Percentiles rank a stretch among this genome's conserved stretches.
Conservation (phyloP, 2,329 filamentous ascomycete genomes). For the Phyllosticta citriasiana region DNA sequence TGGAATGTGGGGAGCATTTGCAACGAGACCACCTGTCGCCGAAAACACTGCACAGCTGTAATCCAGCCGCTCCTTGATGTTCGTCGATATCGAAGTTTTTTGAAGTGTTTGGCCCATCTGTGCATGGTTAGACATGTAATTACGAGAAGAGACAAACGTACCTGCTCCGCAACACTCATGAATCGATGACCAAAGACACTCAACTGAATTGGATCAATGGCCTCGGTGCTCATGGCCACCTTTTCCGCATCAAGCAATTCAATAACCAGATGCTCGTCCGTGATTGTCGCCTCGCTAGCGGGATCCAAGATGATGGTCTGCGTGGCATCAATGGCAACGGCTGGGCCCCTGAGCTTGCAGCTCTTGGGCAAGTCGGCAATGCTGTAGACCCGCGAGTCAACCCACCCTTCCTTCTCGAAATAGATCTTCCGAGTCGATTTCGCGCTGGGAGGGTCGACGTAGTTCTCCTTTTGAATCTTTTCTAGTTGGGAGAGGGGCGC, state of each 20-base stretch:
- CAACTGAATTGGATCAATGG: conserved; percentile 14
- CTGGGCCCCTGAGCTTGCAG: conserved; percentile 19
- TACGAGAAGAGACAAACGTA: not conserved
- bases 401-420: conserved; percentile 18
- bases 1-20: conserved; percentile 21
- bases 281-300: conserved; percentile 14
- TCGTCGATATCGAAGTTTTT: conserved; percentile 17
- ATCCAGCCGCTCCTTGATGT: conserved; percentile 22
- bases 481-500: conserved; percentile 25
- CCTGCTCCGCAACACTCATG: conserved; percentile 18
- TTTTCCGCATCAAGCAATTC: conserved; percentile 29
- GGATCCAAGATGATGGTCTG: conserved; percentile 36
- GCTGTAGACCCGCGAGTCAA: conserved; percentile 17
- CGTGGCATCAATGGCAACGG: conserved; percentile 30
- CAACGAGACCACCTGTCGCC: conserved; percentile 16
- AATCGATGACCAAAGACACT: conserved; percentile 17
- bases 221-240: conserved; percentile 4
- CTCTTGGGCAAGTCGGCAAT: conserved; percentile 17
- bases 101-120: conserved; percentile 18
- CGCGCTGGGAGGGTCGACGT: conserved; percentile 57
- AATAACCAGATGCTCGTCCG: conserved; percentile 31
- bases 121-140: not conserved
- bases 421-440: conserved; percentile 46
- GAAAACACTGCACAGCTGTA: conserved; percentile 19
- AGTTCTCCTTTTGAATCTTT: conserved; percentile 46